phyloP scores from a whole-genome alignment of 768 basidiomycete species.

The Pulveroboletus sp. region DNA sequence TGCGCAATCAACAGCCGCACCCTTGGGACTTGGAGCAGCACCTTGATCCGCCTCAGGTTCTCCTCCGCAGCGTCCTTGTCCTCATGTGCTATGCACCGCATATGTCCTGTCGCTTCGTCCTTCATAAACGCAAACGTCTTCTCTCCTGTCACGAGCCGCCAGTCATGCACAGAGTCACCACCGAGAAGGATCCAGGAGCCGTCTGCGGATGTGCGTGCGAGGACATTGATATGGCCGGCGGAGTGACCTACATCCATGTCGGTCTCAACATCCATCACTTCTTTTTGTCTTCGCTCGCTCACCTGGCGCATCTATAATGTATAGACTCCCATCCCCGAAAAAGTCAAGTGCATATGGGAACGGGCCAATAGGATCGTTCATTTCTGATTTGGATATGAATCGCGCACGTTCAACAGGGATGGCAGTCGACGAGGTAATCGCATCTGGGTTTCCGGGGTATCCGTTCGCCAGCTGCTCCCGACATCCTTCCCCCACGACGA shows the following conservation, averaged over 20 bases:
- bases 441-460: constrained; percentile 40
- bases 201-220: constrained; percentile 49
- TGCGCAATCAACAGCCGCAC: constrained; percentile 51
- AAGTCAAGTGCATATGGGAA: constrained; percentile 49
- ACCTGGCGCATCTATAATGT: constrained; percentile 52
- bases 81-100: constrained; percentile 37
- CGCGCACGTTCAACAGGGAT: constrained; percentile 37
- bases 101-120: constrained; percentile 22
- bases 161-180: constrained; percentile 55
- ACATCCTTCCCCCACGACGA: constrained; percentile 44
- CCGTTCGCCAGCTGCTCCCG: constrained; percentile 33
- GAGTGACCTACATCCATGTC: constrained; percentile 37
- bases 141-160: constrained; percentile 45
- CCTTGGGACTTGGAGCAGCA: constrained; percentile 33
- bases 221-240: constrained; percentile 49
- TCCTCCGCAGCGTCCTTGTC: constrained; percentile 40
- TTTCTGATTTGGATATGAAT: constrained; percentile 33
- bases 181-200: constrained; percentile 54
- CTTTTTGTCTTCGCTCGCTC: neutral
- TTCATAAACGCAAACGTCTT: constrained; percentile 31
- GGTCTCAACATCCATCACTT: neutral
- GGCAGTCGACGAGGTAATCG: constrained; percentile 29
- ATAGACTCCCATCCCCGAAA: constrained; percentile 55
- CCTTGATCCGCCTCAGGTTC: constrained; percentile 38
- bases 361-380: constrained; percentile 41